phyloP scores from a whole-genome alignment of 176 grass and related monocot genomes.

The Eleusine indica region DNA sequence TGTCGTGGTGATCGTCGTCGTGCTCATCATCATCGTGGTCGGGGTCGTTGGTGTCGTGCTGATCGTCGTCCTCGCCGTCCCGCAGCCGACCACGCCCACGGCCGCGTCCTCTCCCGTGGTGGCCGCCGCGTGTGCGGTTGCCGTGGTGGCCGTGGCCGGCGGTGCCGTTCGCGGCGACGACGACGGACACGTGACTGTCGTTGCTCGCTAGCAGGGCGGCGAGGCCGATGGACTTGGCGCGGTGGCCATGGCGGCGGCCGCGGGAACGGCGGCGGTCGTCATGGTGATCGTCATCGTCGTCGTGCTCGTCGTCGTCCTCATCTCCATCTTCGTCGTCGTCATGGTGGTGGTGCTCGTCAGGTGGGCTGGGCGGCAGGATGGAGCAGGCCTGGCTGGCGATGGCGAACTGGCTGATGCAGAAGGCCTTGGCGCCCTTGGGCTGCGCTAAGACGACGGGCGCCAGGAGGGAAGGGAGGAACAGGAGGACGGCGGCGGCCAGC shows the following conservation, averaged over 20 bases:
- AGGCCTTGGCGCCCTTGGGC: constrained; percentile 47
- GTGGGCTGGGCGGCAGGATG: constrained; percentile 50
- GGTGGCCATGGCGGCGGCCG: constrained; percentile 14
- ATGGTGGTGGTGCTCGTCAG: constrained; percentile 44
- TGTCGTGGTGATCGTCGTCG: constrained; percentile 10
- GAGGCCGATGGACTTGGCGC: neutral
- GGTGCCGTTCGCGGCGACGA: constrained; percentile 19
- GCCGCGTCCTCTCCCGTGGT: neutral
- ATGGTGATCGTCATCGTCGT: neutral
- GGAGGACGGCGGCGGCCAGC: constrained; percentile 36
- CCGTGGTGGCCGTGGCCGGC: constrained; percentile 10
- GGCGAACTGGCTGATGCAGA: constrained; percentile 84
- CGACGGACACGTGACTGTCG: neutral
- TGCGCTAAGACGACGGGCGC: constrained; percentile 28
- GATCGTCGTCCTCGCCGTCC: constrained; percentile 26
- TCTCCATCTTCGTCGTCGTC: constrained; percentile 6
- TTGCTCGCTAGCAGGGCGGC: constrained; percentile 23
- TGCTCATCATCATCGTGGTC: neutral
- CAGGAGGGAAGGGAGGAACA: constrained; percentile 47
- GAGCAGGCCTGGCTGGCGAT: constrained; percentile 81
- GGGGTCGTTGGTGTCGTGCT: constrained; percentile 22
- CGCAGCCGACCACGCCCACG: constrained; percentile 21
- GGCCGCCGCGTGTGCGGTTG: constrained; percentile 18
- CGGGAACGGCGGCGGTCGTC: neutral
- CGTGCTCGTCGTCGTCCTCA: neutral